Base-by-base conservation (phyloP, 148 eudicot species). In the Dysphania ambrosioides region DNA sequence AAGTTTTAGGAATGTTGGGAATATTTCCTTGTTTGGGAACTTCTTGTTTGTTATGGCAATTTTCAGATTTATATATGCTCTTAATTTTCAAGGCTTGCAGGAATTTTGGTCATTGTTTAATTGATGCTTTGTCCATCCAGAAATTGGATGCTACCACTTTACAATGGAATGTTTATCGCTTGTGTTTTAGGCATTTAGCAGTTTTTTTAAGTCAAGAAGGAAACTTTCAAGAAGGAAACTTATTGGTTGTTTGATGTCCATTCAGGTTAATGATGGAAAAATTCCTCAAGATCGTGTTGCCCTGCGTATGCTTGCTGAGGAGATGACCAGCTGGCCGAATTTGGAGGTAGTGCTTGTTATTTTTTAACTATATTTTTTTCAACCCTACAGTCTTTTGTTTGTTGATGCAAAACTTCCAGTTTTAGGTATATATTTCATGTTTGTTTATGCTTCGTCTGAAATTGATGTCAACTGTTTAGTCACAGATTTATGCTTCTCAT, bases 251-350 rank as follows among this genome's bases (percentile, higher is more conserved):
- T 7, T 62, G 8, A 32, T 77, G 60, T 65, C 63, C 23, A 51
- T 77, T 27, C 73, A 93, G 98, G 92, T 93, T 34, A 89, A 93
- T 79, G 87, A 91, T 80, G 98, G 97, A 41, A 84, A 86, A 85
- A 74, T 88, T 71, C 98, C 98, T 0, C 75, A 83, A 80, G 67
- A 93, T 74, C 89, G 87, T 36, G 40, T 77, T 60, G 92, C 96
- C 62, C 81, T 93, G 57, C 83, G 61, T 47, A 82, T 93, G 86
- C 88, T 93, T 41, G 97, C 94, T 34, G 97, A 91, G 83, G 98
- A 93, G 84, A 84, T 93, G 92, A 69, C 71, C 32, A 85, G 80
- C 75, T 93, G 98, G 98, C 98, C 98, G 72, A 93, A 91, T 80
- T 84, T 93, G 78, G 98, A 93, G 93, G 97, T 93, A 84, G n/a